Evolutionary conservation across 1,284 basidiomycete species (phyloP), one percentile per base, ranked within the genome.

Genomic region (Sphagnurus paluster): DNA sequence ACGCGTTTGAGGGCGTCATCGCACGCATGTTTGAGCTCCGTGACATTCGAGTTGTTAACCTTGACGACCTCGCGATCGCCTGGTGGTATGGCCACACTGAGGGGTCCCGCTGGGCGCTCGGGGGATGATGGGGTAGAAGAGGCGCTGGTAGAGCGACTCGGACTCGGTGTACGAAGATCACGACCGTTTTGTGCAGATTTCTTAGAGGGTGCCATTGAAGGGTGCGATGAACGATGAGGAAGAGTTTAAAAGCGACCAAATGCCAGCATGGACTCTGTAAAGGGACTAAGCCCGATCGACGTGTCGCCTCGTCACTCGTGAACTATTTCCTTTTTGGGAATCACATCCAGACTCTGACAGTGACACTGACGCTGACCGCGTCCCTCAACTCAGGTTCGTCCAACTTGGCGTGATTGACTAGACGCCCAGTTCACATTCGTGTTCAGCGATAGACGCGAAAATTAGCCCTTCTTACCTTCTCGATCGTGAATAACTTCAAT

Each of bases 1-100:
- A 95, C 93, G 64, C 89, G 84, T 68, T 90, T 92, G 52, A 96
- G 71, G 30, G 87, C 86, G 71, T 96, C 93, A 64, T 97, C 94
- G 56, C 90, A 87, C 10, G 93, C 84, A 57, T 86, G 84, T 73
- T 96, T 96, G 64, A 97, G 80, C 61, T 96, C 93, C 16, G 77
- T 77, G 39, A 82, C 60, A 63, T 80, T 92, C 20, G 84, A 77
- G 57, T 87, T 90, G 76, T 97, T 97, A 54, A 95, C 84, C 61
- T 87, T 89, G 60, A 93, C 76, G 19, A 72, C 68, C 40, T 91
- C 87, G 41, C 84, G 74, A 34, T 77, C 74, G 46, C 68, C 70
- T 0, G 68, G 54, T 13, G 71, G 50, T 5, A 75, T 63, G n/a
- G 66, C 53, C 36, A 79, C 65, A 54, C 76, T 75, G 25, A 82